A percentile compares a stretch with the other conserved stretches of the same genome.
Evolutionary conservation across 345 rosid species (phyloP).

Genomic region (Passiflora organensis): DNA sequence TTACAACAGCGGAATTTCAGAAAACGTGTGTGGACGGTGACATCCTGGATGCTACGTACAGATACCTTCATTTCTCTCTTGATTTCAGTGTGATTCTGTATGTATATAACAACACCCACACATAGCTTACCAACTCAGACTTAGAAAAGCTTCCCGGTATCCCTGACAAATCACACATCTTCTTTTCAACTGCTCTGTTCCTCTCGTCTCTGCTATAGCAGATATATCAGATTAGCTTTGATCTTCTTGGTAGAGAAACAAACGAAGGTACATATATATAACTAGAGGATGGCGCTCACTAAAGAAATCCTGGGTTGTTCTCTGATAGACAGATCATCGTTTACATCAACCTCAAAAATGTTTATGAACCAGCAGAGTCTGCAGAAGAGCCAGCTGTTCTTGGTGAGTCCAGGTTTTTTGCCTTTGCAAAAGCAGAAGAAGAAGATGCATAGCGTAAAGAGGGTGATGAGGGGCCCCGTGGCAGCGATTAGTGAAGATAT

Average conservation of each 20-base stretch:
- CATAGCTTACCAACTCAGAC: slow-evolving; percentile 8
- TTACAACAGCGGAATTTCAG: slow-evolving; percentile 10
- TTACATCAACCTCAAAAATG: slow-evolving; percentile 6
- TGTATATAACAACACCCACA: neutral
- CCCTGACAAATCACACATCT: neutral
- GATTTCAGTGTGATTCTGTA: neutral
- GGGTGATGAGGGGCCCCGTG: slow-evolving; percentile 8
- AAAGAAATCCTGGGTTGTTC: slow-evolving; percentile 52
- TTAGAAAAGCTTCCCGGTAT: neutral
- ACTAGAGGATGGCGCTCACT: slow-evolving; percentile 47
- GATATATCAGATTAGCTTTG: neutral
- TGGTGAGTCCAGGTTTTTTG: slow-evolving; percentile 7
- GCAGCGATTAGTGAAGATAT: slow-evolving; percentile 72
- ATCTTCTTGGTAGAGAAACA: neutral
- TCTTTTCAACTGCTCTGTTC: neutral
- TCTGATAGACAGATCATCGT: slow-evolving; percentile 16
- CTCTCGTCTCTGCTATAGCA: slow-evolving; percentile 3
- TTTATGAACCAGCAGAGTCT: neutral
- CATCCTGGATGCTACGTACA: neutral
- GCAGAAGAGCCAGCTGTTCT: slow-evolving; percentile 9
- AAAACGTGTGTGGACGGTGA: slow-evolving; percentile 82
- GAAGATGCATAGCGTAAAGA: neutral
- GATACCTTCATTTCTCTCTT: neutral
- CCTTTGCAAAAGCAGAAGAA: slow-evolving; percentile 4
- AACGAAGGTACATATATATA: neutral